These are phyloP conservation scores for Lipomyces orientalis DNA, from an alignment of 805 yeast genomes.

Conservation along the genomic window DNA sequence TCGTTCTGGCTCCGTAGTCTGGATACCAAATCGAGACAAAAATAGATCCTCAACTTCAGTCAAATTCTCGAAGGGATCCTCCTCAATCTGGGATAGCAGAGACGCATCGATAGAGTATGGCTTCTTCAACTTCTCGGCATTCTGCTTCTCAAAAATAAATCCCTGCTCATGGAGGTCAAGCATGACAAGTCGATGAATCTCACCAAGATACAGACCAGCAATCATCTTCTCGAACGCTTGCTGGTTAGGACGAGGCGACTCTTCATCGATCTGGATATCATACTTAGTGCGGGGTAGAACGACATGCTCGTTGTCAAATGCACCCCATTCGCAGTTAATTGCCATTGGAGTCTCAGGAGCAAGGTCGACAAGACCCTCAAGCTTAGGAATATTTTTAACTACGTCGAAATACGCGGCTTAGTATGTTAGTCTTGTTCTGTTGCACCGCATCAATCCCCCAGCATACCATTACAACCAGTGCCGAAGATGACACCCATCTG, in stretches of 20 bases:
- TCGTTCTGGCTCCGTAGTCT: conserved; percentile 78
- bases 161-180: conserved; percentile 72
- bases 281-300: conserved; percentile 89
- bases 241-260: conserved; percentile 95
- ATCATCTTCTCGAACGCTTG: conserved; percentile 97
- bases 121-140: conserved; percentile 62
- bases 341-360: conserved; percentile 78
- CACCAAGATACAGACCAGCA: conserved; percentile 96
- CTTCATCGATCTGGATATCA: conserved; percentile 78
- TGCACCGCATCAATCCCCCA: too few species aligned
- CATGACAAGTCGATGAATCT: conserved; percentile 78
- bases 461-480: conserved; percentile 95
- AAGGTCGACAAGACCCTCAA: conserved; percentile 76
- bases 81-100: conserved; percentile 83
- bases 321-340: conserved; percentile 97
- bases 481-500: conserved; percentile 97
- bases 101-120: conserved; percentile 87
- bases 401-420: conserved; percentile 69
- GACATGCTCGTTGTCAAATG: conserved; percentile 87
- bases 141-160: conserved; percentile 72
- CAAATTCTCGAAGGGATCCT: conserved; percentile 85
- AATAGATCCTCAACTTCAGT: conserved; percentile 74
- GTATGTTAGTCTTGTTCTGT: background rate
- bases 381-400: conserved; percentile 75
- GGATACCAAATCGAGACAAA: conserved; percentile 60